Evolutionary conservation across 2,329 filamentous ascomycete species (phyloP), one percentile per base, ranked within the genome.

Genomic region (Dendryphion nanum): DNA sequence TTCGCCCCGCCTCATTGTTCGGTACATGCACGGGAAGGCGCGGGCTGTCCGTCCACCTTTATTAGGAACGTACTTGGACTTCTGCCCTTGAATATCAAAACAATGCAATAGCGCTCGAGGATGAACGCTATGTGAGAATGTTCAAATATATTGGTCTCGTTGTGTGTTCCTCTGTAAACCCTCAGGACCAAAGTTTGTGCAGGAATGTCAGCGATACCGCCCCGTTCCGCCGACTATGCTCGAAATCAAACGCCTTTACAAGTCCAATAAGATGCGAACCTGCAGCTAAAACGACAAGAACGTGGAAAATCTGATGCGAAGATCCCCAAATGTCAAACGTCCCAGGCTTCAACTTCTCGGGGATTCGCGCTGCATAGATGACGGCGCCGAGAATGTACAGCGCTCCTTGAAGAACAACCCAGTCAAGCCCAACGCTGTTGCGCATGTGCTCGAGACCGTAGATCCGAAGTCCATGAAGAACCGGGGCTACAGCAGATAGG

Each of bases 221-320:
- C 3, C 44, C 42, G 23, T 40, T 32, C 29, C 54, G 42, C 28
- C 53, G 50, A 18, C 74, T 78, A 65, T 95, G 89, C 57, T 88
- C 82, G 60, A 86, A 84, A 66, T 95, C 87, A 68, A 96, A 95
- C 4, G 90, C 90, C 65, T 81, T 85, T 19, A 86, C 62, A 68
- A 97, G 76, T 33, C 87, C 90, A 36, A 82, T 82, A 42, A 97
- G 72, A 71, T 98, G 93, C 17, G 85, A 79, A 1, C 79, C 77
- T 0, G 89, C 91, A 0, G 93, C 93, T 44, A 89, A 66, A 13
- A 97, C 73, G 18, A 98, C 90, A 47, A 93, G 77, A 26, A 95
- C 72, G 70, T 98, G 93, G 65, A 98, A 98, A 48, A 98, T 85
- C 69, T 98, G 93, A 67, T 98, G 93, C 15, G 89, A 95, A 61